These are phyloP conservation scores for Saturnispora saitoi DNA, from an alignment of 805 yeast species.

Conservation along the genomic window DNA sequence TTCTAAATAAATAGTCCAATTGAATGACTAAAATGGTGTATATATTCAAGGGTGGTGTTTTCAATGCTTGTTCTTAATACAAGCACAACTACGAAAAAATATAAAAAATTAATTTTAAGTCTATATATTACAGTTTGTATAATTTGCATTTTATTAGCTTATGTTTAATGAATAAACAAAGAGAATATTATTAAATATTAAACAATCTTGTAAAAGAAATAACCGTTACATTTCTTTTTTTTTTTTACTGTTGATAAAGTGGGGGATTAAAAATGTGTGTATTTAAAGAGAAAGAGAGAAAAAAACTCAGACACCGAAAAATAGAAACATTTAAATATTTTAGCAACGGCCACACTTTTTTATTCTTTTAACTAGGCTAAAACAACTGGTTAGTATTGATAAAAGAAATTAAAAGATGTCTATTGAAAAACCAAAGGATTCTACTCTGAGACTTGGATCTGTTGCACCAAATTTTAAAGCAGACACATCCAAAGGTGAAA, in stretches of 20 bases:
- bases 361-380: too few relatives aligned
- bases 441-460: slow-evolving; percentile 45
- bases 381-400: neutral
- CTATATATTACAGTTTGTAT: slow-evolving; percentile 1
- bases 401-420: slow-evolving; percentile 25
- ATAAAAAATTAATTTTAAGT: neutral
- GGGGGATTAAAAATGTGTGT: too few relatives aligned
- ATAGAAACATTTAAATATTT: too few relatives aligned
- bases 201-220: too few relatives aligned
- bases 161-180: slow-evolving; percentile 10
- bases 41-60: neutral
- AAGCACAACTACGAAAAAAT: neutral
- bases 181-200: neutral
- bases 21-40: neutral
- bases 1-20: neutral
- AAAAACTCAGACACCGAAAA: too few relatives aligned
- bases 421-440: slow-evolving; percentile 32
- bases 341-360: too few relatives aligned
- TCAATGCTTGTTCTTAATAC: neutral
- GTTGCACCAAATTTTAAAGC: slow-evolving; percentile 62
- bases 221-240: too few relatives aligned
- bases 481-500: slow-evolving; percentile 37
- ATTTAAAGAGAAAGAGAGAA: too few relatives aligned
- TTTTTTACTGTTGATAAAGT: too few relatives aligned
- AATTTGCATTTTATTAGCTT: slow-evolving; percentile 2